phyloP scores from a whole-genome alignment of 768 basidiomycete genomes.

The Collybia mongolica region DNA sequence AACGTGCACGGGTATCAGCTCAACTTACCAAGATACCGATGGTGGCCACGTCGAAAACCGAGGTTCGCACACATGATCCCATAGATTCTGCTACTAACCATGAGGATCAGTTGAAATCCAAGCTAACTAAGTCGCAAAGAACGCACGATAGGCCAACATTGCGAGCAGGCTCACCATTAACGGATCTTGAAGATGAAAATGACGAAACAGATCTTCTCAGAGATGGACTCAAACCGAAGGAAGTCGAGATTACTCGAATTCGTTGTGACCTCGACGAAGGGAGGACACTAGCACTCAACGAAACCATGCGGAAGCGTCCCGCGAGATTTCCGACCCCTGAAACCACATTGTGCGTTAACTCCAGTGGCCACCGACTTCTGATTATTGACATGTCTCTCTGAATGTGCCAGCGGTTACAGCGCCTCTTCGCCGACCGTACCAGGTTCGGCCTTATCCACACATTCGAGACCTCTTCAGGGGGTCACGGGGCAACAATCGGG shows the following conservation, averaged over 20 bases:
- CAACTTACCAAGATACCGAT: conserved; percentile 20
- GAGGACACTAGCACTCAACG: not conserved
- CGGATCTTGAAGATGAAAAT: conserved; percentile 30
- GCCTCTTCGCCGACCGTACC: conserved; percentile 6
- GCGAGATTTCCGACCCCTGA: conserved; percentile 7
- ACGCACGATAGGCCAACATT: conserved; percentile 19
- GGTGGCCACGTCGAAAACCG: conserved; percentile 37
- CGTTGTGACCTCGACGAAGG: conserved; percentile 21
- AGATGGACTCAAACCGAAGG: conserved; percentile 19
- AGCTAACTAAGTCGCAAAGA: conserved; percentile 22
- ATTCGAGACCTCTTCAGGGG: conserved; percentile 7
- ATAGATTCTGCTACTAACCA: not conserved
- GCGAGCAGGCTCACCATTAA: conserved; percentile 27
- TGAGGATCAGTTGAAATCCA: conserved; percentile 23
- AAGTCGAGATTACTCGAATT: conserved; percentile 25
- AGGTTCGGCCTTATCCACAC: conserved; percentile 4
- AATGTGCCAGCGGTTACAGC: not conserved
- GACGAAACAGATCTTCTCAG: conserved; percentile 24
- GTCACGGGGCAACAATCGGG: conserved; percentile 44
- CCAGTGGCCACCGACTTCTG: not conserved
- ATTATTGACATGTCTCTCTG: not conserved
- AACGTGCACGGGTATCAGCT: conserved; percentile 20
- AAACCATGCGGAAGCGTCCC: not conserved
- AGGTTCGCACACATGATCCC: conserved; percentile 26
- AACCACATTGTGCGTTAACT: conserved; percentile 1